These are phyloP conservation scores for Incumbomyces delicatus DNA, from an alignment of 2,329 filamentous ascomycete genomes.

Conservation along the genomic window DNA sequence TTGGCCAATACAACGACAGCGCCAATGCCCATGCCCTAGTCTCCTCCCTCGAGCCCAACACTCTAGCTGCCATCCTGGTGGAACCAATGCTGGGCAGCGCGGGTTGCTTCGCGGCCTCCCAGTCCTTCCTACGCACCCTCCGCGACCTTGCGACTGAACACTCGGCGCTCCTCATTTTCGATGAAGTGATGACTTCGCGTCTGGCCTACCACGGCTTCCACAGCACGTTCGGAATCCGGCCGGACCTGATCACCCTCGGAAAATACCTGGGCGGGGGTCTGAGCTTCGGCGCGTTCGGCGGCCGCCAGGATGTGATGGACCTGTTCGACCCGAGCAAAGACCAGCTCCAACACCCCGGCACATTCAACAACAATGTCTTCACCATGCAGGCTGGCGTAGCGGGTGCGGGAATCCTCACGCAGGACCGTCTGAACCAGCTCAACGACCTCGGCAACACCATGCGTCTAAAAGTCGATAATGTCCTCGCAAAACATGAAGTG, in stretches of 20 bases:
- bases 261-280: slow-evolving; percentile 60
- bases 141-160: slow-evolving; percentile 39
- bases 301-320: slow-evolving; percentile 48
- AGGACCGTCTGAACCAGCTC: slow-evolving; percentile 16
- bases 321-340: slow-evolving; percentile 42
- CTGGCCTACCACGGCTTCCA: slow-evolving; percentile 44
- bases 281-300: slow-evolving; percentile 58
- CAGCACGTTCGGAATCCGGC: slow-evolving; percentile 30
- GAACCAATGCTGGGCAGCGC: slow-evolving; percentile 58
- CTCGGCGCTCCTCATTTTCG: slow-evolving; percentile 54
- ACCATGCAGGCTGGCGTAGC: slow-evolving; percentile 48
- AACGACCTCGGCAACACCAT: slow-evolving; percentile 24
- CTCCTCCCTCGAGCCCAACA: slow-evolving; percentile 25
- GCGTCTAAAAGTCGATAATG: slow-evolving; percentile 13
- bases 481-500: slow-evolving; percentile 12
- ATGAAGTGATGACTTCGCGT: slow-evolving; percentile 63
- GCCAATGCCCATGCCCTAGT: slow-evolving; percentile 38
- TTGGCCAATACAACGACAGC: slow-evolving; percentile 54
- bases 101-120: slow-evolving; percentile 44
- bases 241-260: slow-evolving; percentile 55
- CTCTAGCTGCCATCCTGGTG: slow-evolving; percentile 54
- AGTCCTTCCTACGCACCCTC: slow-evolving; percentile 44
- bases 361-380: slow-evolving; percentile 59
- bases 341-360: slow-evolving; percentile 48
- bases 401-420: slow-evolving; percentile 23